These are phyloP conservation scores for Auricularia sp. DNA, from an alignment of 768 basidiomycete genomes.

Conservation along the genomic window DNA sequence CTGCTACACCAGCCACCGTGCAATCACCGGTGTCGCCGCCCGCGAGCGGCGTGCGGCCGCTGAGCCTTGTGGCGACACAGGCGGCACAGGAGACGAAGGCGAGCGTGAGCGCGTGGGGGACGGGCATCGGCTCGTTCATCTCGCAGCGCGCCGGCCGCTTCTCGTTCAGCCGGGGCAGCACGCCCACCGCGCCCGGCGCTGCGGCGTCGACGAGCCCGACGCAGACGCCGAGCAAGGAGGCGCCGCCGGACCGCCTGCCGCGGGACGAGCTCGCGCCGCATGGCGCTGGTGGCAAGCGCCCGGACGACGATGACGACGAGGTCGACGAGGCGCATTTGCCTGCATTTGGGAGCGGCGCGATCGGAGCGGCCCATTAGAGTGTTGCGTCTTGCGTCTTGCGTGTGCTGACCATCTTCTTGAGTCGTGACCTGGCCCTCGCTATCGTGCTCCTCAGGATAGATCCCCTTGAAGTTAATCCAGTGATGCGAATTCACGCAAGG, in stretches of 20 bases:
- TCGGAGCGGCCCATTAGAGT: background rate
- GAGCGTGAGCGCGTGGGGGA: slow-evolving; percentile 31
- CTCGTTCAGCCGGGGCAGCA: slow-evolving; percentile 18
- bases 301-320: background rate
- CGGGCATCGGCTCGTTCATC: slow-evolving; percentile 41
- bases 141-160: slow-evolving; percentile 30
- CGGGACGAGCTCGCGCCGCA: background rate
- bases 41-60: slow-evolving; percentile 16
- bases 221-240: background rate
- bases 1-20: slow-evolving; percentile 6
- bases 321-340: background rate
- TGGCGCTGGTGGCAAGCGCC: background rate
- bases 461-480: no score
- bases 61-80: slow-evolving; percentile 16
- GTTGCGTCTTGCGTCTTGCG: background rate
- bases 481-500: no score
- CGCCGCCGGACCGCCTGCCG: background rate
- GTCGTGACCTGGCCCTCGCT: no score
- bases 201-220: background rate
- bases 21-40: slow-evolving; percentile 2
- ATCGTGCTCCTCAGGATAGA: no score
- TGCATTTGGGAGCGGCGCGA: background rate
- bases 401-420: background rate
- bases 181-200: background rate
- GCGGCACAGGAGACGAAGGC: slow-evolving; percentile 26